Evolutionary conservation across 1,139 yeast species (phyloP), one percentile per base, ranked within the genome.

Genomic region (Arxiozyma bovina): DNA sequence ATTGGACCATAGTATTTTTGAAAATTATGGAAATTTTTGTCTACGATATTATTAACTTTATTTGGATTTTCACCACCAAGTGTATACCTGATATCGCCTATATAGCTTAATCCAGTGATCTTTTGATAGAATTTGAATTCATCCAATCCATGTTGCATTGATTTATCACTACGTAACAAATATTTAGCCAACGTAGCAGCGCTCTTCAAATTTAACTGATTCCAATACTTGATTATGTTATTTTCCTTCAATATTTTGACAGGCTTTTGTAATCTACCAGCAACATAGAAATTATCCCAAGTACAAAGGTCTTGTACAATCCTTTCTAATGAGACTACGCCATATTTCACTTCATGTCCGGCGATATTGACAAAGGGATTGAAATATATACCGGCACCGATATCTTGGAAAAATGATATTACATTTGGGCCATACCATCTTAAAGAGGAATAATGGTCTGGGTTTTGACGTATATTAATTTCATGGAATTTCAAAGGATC

Each of bases 191-290:
- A 70, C 5, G 90, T 77, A 51, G 90, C 77, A 8, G 96, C 98
- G 57, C 85, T 84, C 56, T 83, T 77, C 57, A 93, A 74, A 66
- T 93, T 94, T 57, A 79, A 80, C 64, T 87, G 93, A 63, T 88
- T 86, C 62, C 87, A 77, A 55, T 82, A 78, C 57, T 81, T 75
- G 17, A 87, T 75, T 62, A 77, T 74, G 1, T 84, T 77, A 57
- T 84, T 82, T 57, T 82, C 85, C 55, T 81, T 77, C 45, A 91
- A 70, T 42, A 87, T 79, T 59, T 87, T 85, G 12, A 93, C 96
- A 0, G 99, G 99, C 66, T 93, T 93, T 63, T 93, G 99, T 57
- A 94, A 74, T 58, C 99, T 76, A 0, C 99, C 99, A 0, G 98
- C 96, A 42, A 93, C 68, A 64, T 93, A 93, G 61, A 93, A 78